Base-by-base conservation (phyloP, 2,329 filamentous ascomycete species). In the Bisporella sp. region DNA sequence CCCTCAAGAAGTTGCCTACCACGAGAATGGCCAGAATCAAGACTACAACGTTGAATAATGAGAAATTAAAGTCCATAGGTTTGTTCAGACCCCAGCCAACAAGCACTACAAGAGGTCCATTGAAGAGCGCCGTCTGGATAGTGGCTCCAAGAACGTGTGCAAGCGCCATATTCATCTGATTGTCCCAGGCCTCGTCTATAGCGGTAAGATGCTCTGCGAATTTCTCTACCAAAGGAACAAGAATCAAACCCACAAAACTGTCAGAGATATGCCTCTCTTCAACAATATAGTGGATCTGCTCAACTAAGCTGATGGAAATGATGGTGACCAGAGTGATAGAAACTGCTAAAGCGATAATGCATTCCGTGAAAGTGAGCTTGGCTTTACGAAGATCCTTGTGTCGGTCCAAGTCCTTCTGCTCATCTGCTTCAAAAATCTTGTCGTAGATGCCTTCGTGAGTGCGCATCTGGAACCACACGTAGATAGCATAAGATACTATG, bases 61-160 rank as follows among this genome's bases (percentile, higher is more conserved):
- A 86, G 65, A 96, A 96, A 64, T 89, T 84, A 45, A 96, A 74
- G 56, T 87, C 82, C 79, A 96, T 87, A 5, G 73, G 62, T 59
- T 82, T 82, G 48, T 69, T 68, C 30, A 90, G 69, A 28, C 86
- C 85, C 90, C 91, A 96, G 46, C 85, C 87, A 45, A 95, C 84
- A 37, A 96, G 75, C 35, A 95, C 82, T 6, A 88, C 83, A 4
- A 96, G 76, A 0, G 91, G 90, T 0, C 85, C 89, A 63, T 95
- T 96, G 63, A 96, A 81, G 30, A 96, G 77, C 1, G 90, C 88
- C 0, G 91, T 96, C 70, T 96, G 91, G 51, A 96, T 85, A 0
- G 87, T 92, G 3, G 89, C 85, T 35, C 89, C 89, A 13, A 59
- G 57, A 21, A 62, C 58, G 50, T 62, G 58, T 4, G 58, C 56